These are phyloP conservation scores for Moesziomyces sp. DNA, from an alignment of 1,284 basidiomycete species.

Conservation along the genomic window DNA sequence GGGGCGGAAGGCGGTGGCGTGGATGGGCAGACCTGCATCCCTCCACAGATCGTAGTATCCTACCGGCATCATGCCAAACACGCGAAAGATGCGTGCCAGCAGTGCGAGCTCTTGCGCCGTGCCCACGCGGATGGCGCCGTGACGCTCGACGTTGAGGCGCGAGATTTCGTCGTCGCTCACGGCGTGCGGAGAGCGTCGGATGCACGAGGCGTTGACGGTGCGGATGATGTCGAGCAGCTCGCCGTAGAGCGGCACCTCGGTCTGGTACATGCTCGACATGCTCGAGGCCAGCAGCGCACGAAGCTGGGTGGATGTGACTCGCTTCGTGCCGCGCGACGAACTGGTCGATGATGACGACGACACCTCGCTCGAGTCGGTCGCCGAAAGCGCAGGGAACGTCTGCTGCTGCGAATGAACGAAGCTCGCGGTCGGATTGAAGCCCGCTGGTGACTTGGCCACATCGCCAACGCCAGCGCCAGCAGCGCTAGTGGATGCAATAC, in stretches of 20 bases:
- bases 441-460: not conserved
- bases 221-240: slow-evolving; percentile 69
- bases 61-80: slow-evolving; percentile 69
- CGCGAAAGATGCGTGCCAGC: slow-evolving; percentile 68
- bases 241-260: slow-evolving; percentile 70
- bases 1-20: slow-evolving; percentile 70
- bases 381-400: slow-evolving; percentile 15
- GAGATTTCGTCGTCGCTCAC: slow-evolving; percentile 53
- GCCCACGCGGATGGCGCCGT: slow-evolving; percentile 70
- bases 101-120: slow-evolving; percentile 67
- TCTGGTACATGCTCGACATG: slow-evolving; percentile 68
- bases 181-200: slow-evolving; percentile 5
- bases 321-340: not conserved
- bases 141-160: slow-evolving; percentile 68
- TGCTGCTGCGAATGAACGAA: slow-evolving; percentile 19
- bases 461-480: not conserved
- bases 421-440: slow-evolving; percentile 1
- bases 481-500: not conserved
- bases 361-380: slow-evolving; percentile 12
- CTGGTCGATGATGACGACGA: slow-evolving; percentile 16
- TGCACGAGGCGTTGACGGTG: slow-evolving; percentile 65
- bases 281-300: slow-evolving; percentile 67
- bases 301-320: slow-evolving; percentile 49
- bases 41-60: slow-evolving; percentile 70
- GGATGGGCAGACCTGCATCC: slow-evolving; percentile 68